Evolutionary conservation across 23 red algal species (phyloP), one percentile per base, ranked within the genome.

Genomic region (Agarophyton chilense): DNA sequence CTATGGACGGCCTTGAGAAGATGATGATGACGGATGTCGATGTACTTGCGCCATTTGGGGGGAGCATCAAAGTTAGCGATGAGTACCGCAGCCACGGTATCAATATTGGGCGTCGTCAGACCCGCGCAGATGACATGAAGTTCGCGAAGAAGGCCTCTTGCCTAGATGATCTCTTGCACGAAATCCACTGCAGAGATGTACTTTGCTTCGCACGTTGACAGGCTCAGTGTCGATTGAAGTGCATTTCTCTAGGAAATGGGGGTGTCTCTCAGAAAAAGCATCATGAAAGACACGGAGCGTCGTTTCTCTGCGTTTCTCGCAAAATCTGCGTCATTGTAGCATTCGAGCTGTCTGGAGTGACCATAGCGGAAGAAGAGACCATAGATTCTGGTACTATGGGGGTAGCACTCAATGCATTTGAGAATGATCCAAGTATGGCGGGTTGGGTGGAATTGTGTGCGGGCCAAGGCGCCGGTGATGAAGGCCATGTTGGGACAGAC

Each of bases 181-280:
- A 26, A 5, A 10, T 41, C 7, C 8, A 19, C 42, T 22, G 67
- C 67, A 8, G 67, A 8, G 6, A 73, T 73, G 34, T 47, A 73
- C 67, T 73, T 26, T 8, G 67, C 67, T 32, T 73, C 67, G 21
- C 67, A 73, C 6, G 67, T 73, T 34, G 67, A 73, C 8, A 73
- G 34, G 56, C 56, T 61, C 8, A 61, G 8, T 6, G 56, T 61
- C 5, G 56, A n/a, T 61, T 61, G n/a, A n/a, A 28, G 28, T 22
- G 56, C 7, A 31, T 17, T 61, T 6, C 56, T 8, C 56, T n/a
- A 61, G 5, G 56, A 61, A 28, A 61, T 61, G 19, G 56, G 56
- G 8, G 19, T 61, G 56, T 31, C 56, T 6, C 19, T 61, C 56
- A 61, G 56, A n/a, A 61, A 8, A 22, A 12, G 28, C 5, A 61